phyloP scores from a whole-genome alignment of 768 basidiomycete genomes.

The Harrya chromipes region DNA sequence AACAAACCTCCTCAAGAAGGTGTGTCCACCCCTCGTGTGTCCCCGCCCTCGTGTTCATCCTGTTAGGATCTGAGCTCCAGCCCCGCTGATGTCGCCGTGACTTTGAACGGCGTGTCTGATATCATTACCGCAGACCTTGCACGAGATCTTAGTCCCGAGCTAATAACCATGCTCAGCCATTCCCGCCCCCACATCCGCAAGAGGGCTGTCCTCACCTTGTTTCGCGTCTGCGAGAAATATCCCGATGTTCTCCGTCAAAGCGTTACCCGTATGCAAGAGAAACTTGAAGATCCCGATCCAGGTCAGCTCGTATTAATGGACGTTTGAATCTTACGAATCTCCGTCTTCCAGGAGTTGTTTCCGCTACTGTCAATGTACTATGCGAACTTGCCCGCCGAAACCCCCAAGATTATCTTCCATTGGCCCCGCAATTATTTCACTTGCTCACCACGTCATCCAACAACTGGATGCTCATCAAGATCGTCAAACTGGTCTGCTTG shows the following conservation, averaged over 20 bases:
- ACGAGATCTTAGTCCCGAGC: slow-evolving; percentile 84
- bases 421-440: slow-evolving; percentile 93
- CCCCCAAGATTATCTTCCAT: slow-evolving; percentile 74
- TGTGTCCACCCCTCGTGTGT: slow-evolving; percentile 31
- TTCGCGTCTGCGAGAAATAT: slow-evolving; percentile 76
- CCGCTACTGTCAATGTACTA: slow-evolving; percentile 89
- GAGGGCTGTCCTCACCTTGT: slow-evolving; percentile 81
- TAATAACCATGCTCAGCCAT: slow-evolving; percentile 85
- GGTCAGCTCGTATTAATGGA: slow-evolving; percentile 36
- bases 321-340: not conserved
- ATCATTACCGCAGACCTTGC: slow-evolving; percentile 86
- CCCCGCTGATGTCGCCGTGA: slow-evolving; percentile 70
- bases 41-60: slow-evolving; percentile 5
- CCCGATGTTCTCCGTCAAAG: slow-evolving; percentile 72
- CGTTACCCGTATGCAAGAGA: slow-evolving; percentile 71
- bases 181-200: slow-evolving; percentile 87
- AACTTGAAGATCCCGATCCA: slow-evolving; percentile 73
- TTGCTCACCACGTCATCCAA: slow-evolving; percentile 91
- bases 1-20: slow-evolving; percentile 94
- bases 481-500: slow-evolving; percentile 81
- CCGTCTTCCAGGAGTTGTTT: slow-evolving; percentile 69
- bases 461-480: slow-evolving; percentile 99
- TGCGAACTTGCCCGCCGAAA: slow-evolving; percentile 86
- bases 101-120: slow-evolving; percentile 79
- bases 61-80: slow-evolving; percentile 74